These are phyloP conservation scores for Strigomonas culicis DNA, from an alignment of 208 protist species.

Conservation along the genomic window DNA sequence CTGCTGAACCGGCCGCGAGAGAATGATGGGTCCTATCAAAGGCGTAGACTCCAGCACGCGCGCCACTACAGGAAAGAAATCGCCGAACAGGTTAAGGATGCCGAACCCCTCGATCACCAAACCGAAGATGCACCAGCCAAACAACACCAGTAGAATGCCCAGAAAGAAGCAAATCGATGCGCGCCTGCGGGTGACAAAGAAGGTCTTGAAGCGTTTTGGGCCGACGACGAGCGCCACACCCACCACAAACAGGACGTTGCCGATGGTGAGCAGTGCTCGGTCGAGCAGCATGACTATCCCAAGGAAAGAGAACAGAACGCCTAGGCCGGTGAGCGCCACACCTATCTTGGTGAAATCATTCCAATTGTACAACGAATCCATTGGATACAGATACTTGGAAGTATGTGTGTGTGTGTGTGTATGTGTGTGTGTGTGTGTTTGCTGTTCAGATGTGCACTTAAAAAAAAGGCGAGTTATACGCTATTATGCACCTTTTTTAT, in stretches of 20 bases:
- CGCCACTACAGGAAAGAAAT: slow-evolving; percentile 87
- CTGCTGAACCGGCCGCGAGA: slow-evolving; percentile 55
- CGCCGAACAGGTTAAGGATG: slow-evolving; percentile 87
- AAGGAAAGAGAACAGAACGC: slow-evolving; percentile 76
- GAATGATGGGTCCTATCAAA: slow-evolving; percentile 71
- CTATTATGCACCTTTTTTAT: background rate
- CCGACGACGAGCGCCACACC: slow-evolving; percentile 88
- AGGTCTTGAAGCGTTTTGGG: slow-evolving; percentile 56
- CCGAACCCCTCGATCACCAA: slow-evolving; percentile 84
- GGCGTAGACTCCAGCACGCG: slow-evolving; percentile 86
- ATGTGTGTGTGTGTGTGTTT: slow-evolving; percentile 6
- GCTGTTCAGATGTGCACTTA: background rate
- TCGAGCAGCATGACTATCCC: slow-evolving; percentile 83
- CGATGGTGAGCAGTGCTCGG: slow-evolving; percentile 85
- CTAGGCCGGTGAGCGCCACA: slow-evolving; percentile 76
- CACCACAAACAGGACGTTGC: slow-evolving; percentile 85
- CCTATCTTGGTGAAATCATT: slow-evolving; percentile 89
- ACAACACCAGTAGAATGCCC: slow-evolving; percentile 79
- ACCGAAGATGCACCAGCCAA: slow-evolving; percentile 76
- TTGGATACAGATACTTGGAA: slow-evolving; percentile 3
- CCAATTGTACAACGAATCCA: slow-evolving; percentile 90
- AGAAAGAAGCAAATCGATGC: slow-evolving; percentile 84
- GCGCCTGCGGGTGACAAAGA: slow-evolving; percentile 75
- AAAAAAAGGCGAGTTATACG: background rate
- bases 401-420: background rate